A percentile compares a stretch with the other conserved stretches of the same genome.
Evolutionary conservation across 2,329 filamentous ascomycete genomes (phyloP).

Genomic region (Metarhizium guizhouense): DNA sequence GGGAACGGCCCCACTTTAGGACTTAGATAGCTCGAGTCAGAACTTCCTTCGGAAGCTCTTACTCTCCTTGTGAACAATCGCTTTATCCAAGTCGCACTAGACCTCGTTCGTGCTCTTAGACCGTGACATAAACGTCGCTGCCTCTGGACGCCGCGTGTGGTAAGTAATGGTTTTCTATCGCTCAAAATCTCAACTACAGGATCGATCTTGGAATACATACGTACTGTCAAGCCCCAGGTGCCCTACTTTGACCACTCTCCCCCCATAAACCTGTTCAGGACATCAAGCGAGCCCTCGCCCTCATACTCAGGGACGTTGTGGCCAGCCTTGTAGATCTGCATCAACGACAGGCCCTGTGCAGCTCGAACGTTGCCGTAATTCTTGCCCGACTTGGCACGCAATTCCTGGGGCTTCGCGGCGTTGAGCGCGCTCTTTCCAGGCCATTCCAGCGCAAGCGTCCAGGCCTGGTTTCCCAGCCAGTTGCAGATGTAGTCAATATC

Average conservation of each 20-base stretch:
- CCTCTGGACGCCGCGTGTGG: no score
- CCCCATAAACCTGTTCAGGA: constrained; percentile 82
- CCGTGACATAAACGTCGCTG: no score
- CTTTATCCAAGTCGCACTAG: no score
- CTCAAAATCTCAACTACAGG: no score
- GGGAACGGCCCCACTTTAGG: no score
- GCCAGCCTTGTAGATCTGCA: constrained; percentile 77
- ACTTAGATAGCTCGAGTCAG: no score
- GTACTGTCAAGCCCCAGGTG: no score
- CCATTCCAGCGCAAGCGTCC: constrained; percentile 92
- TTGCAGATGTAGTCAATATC: constrained; percentile 89
- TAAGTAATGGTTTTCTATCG: no score
- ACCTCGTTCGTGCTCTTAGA: no score
- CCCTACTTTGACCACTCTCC: constrained; percentile 10
- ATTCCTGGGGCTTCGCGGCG: constrained; percentile 57
- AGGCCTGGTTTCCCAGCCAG: constrained; percentile 96
- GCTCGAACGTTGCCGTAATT: constrained; percentile 71
- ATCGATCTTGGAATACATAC: no score
- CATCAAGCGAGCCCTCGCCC: constrained; percentile 78
- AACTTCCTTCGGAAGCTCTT: no score
- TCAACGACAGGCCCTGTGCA: constrained; percentile 86
- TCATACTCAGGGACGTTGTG: constrained; percentile 98
- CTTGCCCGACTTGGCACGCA: constrained; percentile 44
- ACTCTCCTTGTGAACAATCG: no score
- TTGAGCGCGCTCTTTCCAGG: constrained; percentile 73